phyloP scores from a whole-genome alignment of 2,329 filamentous ascomycete species.

The Hypoxylon rubiginosum region DNA sequence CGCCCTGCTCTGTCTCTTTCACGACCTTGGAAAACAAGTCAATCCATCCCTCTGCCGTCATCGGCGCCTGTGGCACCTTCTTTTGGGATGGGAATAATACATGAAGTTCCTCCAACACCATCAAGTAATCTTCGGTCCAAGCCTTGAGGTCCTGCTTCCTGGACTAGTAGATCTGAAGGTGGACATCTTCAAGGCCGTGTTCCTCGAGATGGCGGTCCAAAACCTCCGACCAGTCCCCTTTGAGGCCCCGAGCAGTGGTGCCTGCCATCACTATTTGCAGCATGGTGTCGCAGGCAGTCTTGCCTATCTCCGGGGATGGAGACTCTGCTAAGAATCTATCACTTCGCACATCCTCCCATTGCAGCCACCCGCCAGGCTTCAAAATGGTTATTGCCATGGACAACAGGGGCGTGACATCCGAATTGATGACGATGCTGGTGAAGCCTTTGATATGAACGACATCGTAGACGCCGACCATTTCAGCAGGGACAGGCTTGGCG shows the following conservation, averaged over 20 bases:
- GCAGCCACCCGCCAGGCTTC: constrained; percentile 45
- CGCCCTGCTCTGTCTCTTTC: constrained; percentile 45
- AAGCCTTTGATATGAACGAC: constrained; percentile 44
- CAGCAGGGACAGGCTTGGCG: constrained; percentile 22
- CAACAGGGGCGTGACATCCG: constrained; percentile 27
- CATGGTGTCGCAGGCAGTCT: constrained; percentile 30
- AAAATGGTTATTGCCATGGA: constrained; percentile 30
- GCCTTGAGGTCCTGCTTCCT: constrained; percentile 41
- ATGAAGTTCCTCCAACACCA: constrained; percentile 46
- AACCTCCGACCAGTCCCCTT: constrained; percentile 3
- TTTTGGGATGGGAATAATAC: constrained; percentile 39
- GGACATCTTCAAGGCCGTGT: constrained; percentile 32
- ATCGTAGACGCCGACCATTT: constrained; percentile 39
- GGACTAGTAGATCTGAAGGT: not conserved
- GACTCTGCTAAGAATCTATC: constrained; percentile 35
- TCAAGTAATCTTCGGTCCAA: constrained; percentile 48
- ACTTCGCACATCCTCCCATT: constrained; percentile 43
- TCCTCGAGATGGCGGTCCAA: constrained; percentile 29
- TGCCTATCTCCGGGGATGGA: constrained; percentile 20
- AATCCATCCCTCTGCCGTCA: constrained; percentile 41
- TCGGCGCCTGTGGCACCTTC: constrained; percentile 31
- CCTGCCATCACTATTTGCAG: constrained; percentile 1
- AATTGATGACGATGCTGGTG: constrained; percentile 31
- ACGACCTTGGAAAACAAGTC: constrained; percentile 41
- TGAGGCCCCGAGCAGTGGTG: not conserved